Base-by-base conservation (phyloP, 2,329 filamentous ascomycete genomes). In the Colletotrichum tanaceti region DNA sequence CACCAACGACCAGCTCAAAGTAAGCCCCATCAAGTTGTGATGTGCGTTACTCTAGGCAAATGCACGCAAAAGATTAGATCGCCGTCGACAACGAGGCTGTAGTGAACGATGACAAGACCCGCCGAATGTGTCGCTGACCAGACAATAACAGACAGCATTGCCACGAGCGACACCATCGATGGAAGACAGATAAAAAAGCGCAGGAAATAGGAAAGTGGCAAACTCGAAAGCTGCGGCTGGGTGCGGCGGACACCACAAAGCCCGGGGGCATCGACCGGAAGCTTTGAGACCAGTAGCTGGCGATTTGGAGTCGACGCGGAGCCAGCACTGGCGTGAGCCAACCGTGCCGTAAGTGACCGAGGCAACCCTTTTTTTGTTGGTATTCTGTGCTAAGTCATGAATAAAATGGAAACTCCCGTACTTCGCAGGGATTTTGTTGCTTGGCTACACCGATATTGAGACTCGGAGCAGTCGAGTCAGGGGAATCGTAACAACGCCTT, bases 51-150 rank as follows among this genome's bases (percentile, higher is more conserved):
- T 24, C 53, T 47, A 50, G 57, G 50, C 49, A 69, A 24, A 69
- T 61, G 62, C 55, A 61, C 66, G 62, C 63, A 55, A 38, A 49
- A 38, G 39, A 66, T 66, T 61, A 60, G 28, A 58, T 55, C 47
- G 55, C 66, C 65, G 38, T 60, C 43, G n/a, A 50, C 38, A 44
- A 43, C 35, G 38, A 66, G 58, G 64, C 50, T 46, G 44, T 58
- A 32, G n/a, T 44, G 58, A 55, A 67, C 44, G 43, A 22, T 43
- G n/a, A 63, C 20, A 38, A 9, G 35, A 35, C 46, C 38, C 44
- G 28, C 38, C 44, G 32, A 63, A 14, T 24, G 52, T 49, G 52
- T 38, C 44, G 32, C 49, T 43, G 39, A 55, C 16, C 32, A 53
- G 39, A 58, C 52, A 63, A 63, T 28, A 39, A 50, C 14, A 20